Conservation (phyloP, 1,284 basidiomycete species). For the Puccinia novopanici region DNA sequence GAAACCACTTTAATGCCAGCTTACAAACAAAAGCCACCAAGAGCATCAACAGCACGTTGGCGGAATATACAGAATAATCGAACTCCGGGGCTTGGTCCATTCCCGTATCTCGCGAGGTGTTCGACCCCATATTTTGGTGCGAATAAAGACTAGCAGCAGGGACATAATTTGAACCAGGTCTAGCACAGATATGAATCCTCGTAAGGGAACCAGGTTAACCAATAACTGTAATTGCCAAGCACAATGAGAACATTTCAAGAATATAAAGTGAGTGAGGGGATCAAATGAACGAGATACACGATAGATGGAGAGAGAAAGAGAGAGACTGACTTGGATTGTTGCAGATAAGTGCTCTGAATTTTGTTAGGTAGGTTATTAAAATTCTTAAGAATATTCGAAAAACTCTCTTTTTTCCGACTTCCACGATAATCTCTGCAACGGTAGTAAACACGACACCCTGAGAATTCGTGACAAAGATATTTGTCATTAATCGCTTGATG, state of each 20-base stretch:
- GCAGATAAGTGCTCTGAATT: slow-evolving; percentile 46
- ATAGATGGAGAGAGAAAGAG: background rate
- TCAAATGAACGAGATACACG: slow-evolving; percentile 57
- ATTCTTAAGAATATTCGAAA: slow-evolving; percentile 66
- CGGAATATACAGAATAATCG: slow-evolving; percentile 76
- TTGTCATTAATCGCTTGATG: background rate
- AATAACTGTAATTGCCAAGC: slow-evolving; percentile 83
- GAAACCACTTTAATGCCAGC: background rate
- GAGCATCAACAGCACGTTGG: slow-evolving; percentile 47
- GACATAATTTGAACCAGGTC: slow-evolving; percentile 95
- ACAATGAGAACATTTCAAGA: slow-evolving; percentile 53
- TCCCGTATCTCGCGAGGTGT: slow-evolving; percentile 94
- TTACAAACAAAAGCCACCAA: slow-evolving; percentile 50
- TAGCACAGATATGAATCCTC: slow-evolving; percentile 89
- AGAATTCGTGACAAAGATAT: background rate
- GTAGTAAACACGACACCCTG: slow-evolving; percentile 57
- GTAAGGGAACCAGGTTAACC: slow-evolving; percentile 92
- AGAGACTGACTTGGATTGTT: slow-evolving; percentile 52
- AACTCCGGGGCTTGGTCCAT: slow-evolving; percentile 94
- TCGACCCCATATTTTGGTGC: slow-evolving; percentile 82
- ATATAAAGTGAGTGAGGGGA: slow-evolving; percentile 60
- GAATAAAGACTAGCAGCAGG: slow-evolving; percentile 79
- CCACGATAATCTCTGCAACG: slow-evolving; percentile 68
- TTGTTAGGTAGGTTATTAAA: slow-evolving; percentile 52
- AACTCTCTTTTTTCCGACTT: slow-evolving; percentile 71